These are phyloP conservation scores for Yamadazyma phyllophila DNA, from an alignment of 805 yeast genomes.

Conservation along the genomic window DNA sequence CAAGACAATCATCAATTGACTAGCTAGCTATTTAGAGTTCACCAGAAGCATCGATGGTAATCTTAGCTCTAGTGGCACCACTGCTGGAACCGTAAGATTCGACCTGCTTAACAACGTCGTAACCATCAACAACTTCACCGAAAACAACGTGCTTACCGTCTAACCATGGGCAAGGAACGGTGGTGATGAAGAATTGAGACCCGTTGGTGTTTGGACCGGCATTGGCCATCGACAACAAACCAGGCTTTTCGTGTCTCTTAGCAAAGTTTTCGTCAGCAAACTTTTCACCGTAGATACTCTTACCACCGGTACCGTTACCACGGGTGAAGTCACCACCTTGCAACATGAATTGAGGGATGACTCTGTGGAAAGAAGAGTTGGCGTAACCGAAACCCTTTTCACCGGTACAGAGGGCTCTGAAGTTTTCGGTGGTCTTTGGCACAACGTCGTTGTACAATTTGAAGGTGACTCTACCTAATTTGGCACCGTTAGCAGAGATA, in stretches of 20 bases:
- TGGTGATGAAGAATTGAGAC: constrained; percentile 86
- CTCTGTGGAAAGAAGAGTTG: constrained; percentile 91
- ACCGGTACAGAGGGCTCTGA: constrained; percentile 82
- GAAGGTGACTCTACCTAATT: constrained; percentile 80
- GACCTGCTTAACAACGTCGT: constrained; percentile 54
- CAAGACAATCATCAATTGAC: background rate
- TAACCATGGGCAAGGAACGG: constrained; percentile 75
- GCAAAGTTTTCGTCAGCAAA: constrained; percentile 67
- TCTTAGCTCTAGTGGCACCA: constrained; percentile 64
- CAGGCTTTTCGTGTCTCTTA: constrained; percentile 74
- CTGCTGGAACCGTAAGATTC: constrained; percentile 64
- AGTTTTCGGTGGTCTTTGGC: constrained; percentile 80
- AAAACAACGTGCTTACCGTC: constrained; percentile 78
- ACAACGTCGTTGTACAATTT: constrained; percentile 53
- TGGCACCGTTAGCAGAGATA: constrained; percentile 72
- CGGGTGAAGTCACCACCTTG: constrained; percentile 65
- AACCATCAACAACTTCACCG: constrained; percentile 72
- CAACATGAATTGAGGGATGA: constrained; percentile 93
- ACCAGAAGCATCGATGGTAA: constrained; percentile 63
- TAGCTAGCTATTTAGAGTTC: constrained; percentile 29
- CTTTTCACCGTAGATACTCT: constrained; percentile 73
- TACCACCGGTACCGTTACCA: constrained; percentile 93
- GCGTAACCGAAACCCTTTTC: constrained; percentile 93
- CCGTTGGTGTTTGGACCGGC: constrained; percentile 93
- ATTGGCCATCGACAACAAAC: constrained; percentile 87